Evolutionary conservation across 768 basidiomycete genomes (phyloP).

Genomic region (Pisolithus albus): DNA sequence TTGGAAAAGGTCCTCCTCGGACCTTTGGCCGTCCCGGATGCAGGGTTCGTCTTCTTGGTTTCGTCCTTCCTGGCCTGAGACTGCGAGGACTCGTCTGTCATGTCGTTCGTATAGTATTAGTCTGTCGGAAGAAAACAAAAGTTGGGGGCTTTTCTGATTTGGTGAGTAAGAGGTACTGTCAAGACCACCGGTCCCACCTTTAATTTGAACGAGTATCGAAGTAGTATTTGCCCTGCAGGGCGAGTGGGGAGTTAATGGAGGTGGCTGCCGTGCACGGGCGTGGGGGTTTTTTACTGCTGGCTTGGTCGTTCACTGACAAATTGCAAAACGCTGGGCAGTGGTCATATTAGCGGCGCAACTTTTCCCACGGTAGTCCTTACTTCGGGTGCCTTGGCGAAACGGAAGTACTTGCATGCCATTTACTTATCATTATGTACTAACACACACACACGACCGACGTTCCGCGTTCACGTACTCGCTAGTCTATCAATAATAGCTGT

Average conservation of each 20-base stretch:
- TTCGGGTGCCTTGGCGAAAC: background rate
- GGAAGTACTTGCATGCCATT: too few relatives aligned
- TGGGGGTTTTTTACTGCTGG: slow-evolving; percentile 38
- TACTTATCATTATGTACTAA: background rate
- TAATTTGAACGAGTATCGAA: too few relatives aligned
- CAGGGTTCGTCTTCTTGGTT: slow-evolving; percentile 45
- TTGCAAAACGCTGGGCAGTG: slow-evolving; percentile 11
- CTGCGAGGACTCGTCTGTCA: slow-evolving; percentile 71
- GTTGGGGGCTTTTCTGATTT: slow-evolving; percentile 39
- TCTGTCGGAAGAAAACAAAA: slow-evolving; percentile 29
- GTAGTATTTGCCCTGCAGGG: slow-evolving; percentile 84
- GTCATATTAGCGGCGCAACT: slow-evolving; percentile 7
- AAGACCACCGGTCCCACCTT: background rate
- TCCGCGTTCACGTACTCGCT: slow-evolving; percentile 18
- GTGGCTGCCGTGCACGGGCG: slow-evolving; percentile 52
- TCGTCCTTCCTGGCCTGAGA: slow-evolving; percentile 61
- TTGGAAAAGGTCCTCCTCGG: slow-evolving; percentile 52
- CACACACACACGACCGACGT: background rate
- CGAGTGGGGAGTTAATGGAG: slow-evolving; percentile 63
- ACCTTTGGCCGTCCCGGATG: slow-evolving; percentile 45
- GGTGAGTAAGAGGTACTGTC: slow-evolving; percentile 9
- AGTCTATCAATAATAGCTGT: slow-evolving; percentile 78
- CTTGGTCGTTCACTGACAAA: slow-evolving; percentile 31
- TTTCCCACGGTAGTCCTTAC: slow-evolving; percentile 23
- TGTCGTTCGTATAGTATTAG: slow-evolving; percentile 67